A percentile compares a stretch with the other conserved stretches of the same genome.
Conservation (phyloP, 2,329 filamentous ascomycete species). For the Chalaropsis ovoidea region DNA sequence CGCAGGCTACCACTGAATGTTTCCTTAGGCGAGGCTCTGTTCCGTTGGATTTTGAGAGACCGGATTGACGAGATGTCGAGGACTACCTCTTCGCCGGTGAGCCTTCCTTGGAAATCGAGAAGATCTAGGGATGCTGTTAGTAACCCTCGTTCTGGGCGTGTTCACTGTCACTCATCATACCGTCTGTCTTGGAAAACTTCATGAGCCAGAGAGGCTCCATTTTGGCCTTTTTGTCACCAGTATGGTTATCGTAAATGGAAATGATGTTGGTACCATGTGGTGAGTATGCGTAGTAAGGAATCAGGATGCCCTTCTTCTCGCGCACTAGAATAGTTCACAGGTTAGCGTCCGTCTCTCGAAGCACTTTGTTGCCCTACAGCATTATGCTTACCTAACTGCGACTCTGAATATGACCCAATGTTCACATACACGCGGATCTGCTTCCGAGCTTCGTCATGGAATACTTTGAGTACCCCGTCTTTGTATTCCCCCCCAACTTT, state of each 20-base stretch:
- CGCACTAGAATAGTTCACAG: neutral
- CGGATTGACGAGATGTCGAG: slow-evolving; percentile 18
- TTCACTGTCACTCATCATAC: neutral
- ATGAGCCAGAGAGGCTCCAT: slow-evolving; percentile 10
- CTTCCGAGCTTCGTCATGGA: slow-evolving; percentile 6
- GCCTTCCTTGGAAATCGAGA: slow-evolving; percentile 13
- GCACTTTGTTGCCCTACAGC: neutral
- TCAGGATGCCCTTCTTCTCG: slow-evolving; percentile 6
- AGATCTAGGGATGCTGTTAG: neutral
- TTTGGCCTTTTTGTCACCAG: neutral
- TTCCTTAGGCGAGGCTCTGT: neutral
- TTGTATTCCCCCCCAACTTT: neutral
- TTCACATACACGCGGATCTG: neutral
- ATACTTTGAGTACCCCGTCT: slow-evolving; percentile 3
- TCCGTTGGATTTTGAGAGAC: neutral
- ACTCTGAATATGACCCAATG: neutral
- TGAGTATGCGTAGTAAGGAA: slow-evolving; percentile 20
- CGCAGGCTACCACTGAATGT: slow-evolving; percentile 16
- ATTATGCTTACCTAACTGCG: neutral
- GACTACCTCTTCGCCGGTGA: slow-evolving; percentile 17
- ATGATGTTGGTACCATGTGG: slow-evolving; percentile 7
- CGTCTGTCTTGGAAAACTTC: neutral
- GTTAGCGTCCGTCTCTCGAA: neutral
- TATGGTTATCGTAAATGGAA: neutral
- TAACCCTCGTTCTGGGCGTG: neutral